These are phyloP conservation scores for Pestalotiopsis sp. DNA, from an alignment of 2,329 filamentous ascomycete species.

Conservation along the genomic window DNA sequence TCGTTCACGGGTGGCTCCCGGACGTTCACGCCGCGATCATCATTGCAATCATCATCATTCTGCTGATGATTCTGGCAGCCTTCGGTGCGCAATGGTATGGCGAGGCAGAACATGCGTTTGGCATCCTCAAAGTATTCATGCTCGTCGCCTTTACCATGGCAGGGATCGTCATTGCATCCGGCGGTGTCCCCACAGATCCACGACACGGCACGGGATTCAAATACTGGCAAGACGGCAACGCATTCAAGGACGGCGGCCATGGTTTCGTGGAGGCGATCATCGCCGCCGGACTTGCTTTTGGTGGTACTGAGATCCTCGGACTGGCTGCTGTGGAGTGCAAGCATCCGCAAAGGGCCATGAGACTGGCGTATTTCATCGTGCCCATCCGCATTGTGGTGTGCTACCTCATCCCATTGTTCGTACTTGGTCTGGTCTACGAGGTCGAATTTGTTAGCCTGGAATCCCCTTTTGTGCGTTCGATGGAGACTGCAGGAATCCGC, in stretches of 20 bases:
- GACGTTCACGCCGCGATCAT: conserved; percentile 28
- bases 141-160: conserved; percentile 60
- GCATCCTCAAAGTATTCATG: conserved; percentile 53
- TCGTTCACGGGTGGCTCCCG: conserved; percentile 32
- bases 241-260: conserved; percentile 43
- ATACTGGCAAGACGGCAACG: conserved; percentile 52
- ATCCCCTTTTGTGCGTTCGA: conserved; percentile 31
- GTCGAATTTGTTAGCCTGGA: conserved; percentile 21
- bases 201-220: conserved; percentile 51
- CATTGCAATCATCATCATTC: conserved; percentile 41
- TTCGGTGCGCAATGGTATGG: conserved; percentile 49
- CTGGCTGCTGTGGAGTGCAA: conserved; percentile 45
- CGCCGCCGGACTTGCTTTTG: conserved; percentile 46
- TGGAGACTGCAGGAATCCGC: conserved; percentile 28
- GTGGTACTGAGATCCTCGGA: conserved; percentile 48
- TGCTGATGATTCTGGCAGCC: conserved; percentile 43
- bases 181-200: conserved; percentile 47
- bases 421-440: conserved; percentile 36
- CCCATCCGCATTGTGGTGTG: conserved; percentile 41
- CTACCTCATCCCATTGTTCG: conserved; percentile 40
- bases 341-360: conserved; percentile 39
- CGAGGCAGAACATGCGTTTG: conserved; percentile 56
- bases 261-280: conserved; percentile 48
- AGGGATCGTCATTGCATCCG: conserved; percentile 53
- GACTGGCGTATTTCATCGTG: conserved; percentile 41